These are phyloP conservation scores for Neurospora sp. DNA, from an alignment of 495 filamentous ascomycete species.

Conservation along the genomic window DNA sequence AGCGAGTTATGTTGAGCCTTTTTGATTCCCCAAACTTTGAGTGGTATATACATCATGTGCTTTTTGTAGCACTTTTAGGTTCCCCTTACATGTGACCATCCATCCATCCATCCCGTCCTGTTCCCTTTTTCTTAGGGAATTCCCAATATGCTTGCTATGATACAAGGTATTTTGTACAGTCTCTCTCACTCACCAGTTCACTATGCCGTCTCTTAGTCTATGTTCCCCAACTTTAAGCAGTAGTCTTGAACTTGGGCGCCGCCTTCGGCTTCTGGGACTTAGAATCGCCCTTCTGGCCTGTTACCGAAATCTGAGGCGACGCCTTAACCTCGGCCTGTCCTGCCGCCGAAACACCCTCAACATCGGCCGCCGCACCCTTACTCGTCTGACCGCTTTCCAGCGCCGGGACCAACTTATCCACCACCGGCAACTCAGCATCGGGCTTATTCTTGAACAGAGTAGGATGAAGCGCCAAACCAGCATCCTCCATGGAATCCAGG, in stretches of 20 bases:
- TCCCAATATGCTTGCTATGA: background rate
- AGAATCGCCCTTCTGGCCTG: background rate
- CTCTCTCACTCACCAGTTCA: background rate
- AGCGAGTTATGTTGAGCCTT: background rate
- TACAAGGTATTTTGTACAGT: background rate
- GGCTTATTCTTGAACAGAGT: conserved; percentile 31
- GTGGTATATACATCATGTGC: background rate
- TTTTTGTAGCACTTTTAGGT: background rate
- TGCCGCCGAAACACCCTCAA: background rate
- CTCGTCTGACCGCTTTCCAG: conserved; percentile 13
- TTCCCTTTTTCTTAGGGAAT: background rate
- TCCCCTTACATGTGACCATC: background rate
- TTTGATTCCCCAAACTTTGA: background rate
- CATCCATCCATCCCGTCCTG: background rate
- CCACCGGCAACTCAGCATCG: conserved; percentile 28
- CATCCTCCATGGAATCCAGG: conserved; percentile 55
- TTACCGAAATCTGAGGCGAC: background rate
- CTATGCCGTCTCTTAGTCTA: background rate
- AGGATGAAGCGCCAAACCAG: conserved; percentile 25
- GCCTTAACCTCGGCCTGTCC: background rate
- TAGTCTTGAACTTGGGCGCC: background rate
- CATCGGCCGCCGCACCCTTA: background rate
- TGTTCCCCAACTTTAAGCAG: background rate
- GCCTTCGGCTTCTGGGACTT: background rate
- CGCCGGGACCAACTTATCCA: conserved; percentile 23